Base-by-base conservation (phyloP, 1,284 basidiomycete species). In the Trichosporon asahii region DNA sequence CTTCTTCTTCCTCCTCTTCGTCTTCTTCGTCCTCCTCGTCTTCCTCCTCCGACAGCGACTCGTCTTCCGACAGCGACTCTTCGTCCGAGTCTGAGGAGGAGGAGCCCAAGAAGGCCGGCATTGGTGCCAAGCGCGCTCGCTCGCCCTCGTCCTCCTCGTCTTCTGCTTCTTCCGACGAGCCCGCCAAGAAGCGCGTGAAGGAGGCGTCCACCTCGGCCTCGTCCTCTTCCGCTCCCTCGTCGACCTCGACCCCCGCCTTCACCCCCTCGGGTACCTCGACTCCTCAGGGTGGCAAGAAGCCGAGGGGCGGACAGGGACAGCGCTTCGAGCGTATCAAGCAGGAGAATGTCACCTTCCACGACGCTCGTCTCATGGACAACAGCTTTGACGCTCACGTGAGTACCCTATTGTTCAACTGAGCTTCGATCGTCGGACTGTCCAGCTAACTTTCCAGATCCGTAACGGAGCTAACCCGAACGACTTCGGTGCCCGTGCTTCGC, bases 261-360 rank as follows among this genome's bases (percentile, higher is more conserved):
- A 70, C 76, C 21, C 67, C 76, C 9, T 70, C 65, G 40, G 73
- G 70, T 64, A 68, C 66, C 7, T 73, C 70, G 31, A 72, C 73
- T 12, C 71, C 73, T 18, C 67, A 70, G 49, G 72, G 71, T 7
- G 31, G 29, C 29, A 49, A 49, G 44, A 63, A 67, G 46, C 25
- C 23, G 15, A 65, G 44, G 29, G 64, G 63, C 15, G 60, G 65
- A 21, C 82, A 81, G 63, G 82, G 83, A 29, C 75, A 79, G 68
- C 89, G 91, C 31, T 98, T 98, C 85, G 89, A 90, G 80, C 87
- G 96, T 37, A 89, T 98, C 71, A 91, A 95, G 80, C 84, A 86
- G 1, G 88, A 90, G 25, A 85, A 89, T 67, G 85, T 93, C 23
- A 79, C 78, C 6, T 88, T 86, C 76, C 78, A 85, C 1, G 86